Evolutionary conservation across 345 rosid genomes (phyloP).

Genomic region (Excoecaria cochinchinensis): DNA sequence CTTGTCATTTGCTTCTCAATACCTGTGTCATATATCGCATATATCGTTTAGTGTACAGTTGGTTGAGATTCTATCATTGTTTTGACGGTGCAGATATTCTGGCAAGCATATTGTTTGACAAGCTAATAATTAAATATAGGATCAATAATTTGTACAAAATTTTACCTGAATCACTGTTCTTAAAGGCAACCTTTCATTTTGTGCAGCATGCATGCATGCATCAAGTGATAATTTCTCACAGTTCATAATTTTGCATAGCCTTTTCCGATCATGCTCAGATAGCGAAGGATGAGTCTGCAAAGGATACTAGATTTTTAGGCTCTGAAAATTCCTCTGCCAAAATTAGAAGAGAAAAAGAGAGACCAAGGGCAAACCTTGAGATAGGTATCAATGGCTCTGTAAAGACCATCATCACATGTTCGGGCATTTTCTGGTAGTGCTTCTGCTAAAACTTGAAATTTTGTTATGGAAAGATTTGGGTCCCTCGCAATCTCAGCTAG

Average conservation of each 20-base stretch:
- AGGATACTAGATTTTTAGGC: slow-evolving; percentile 11
- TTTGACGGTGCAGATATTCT: neutral
- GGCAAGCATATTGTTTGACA: neutral
- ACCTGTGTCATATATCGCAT: neutral
- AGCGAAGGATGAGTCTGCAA: slow-evolving; percentile 73
- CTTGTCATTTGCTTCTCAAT: neutral
- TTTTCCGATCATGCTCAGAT: slow-evolving; percentile 67
- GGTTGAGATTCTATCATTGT: neutral
- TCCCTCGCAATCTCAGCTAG: slow-evolving; percentile 75
- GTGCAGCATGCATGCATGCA: slow-evolving; percentile 89
- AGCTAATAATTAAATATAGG: slow-evolving; percentile 1
- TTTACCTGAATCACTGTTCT: slow-evolving; percentile 82
- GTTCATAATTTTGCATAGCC: slow-evolving; percentile 71
- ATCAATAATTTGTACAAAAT: neutral
- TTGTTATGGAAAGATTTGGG: slow-evolving; percentile 65
- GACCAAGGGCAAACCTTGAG: slow-evolving; percentile 57
- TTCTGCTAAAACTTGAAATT: slow-evolving; percentile 82
- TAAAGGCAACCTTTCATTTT: slow-evolving; percentile 84
- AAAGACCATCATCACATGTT: slow-evolving; percentile 80
- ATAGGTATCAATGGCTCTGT: slow-evolving; percentile 87
- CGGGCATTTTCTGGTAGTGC: slow-evolving; percentile 63
- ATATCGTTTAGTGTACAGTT: neutral
- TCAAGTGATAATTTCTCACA: slow-evolving; percentile 80
- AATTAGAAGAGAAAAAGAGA: slow-evolving; percentile 11
- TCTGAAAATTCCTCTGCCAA: neutral